Evolutionary conservation across 768 basidiomycete genomes (phyloP).

Genomic region (Lanmaoa pseudosensibilis): DNA sequence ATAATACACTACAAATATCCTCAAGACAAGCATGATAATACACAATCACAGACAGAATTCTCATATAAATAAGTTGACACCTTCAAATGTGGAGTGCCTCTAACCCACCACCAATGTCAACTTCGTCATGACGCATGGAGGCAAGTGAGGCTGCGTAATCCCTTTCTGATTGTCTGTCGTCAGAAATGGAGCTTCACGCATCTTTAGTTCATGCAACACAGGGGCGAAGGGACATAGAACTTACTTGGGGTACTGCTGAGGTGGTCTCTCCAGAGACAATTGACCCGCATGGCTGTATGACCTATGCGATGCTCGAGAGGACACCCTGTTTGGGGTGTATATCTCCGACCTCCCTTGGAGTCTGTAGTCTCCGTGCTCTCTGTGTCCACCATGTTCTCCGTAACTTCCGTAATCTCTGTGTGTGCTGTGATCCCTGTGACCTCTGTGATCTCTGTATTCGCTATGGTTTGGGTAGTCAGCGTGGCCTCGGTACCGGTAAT

Average conservation of each 20-base stretch:
- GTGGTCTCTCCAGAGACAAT: slow-evolving; percentile 13
- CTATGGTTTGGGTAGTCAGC: slow-evolving; percentile 13
- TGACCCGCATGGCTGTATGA: slow-evolving; percentile 21
- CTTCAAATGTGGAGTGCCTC: slow-evolving; percentile 26
- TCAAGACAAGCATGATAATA: slow-evolving; percentile 4
- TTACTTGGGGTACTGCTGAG: slow-evolving; percentile 22
- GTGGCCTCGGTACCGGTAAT: slow-evolving; percentile 22
- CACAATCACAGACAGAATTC: not conserved
- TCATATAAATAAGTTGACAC: slow-evolving; percentile 5
- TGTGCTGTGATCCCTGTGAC: slow-evolving; percentile 7
- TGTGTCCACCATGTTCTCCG: slow-evolving; percentile 15
- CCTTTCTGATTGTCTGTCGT: slow-evolving; percentile 29
- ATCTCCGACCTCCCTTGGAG: slow-evolving; percentile 14
- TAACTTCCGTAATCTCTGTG: slow-evolving; percentile 10
- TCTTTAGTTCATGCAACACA: slow-evolving; percentile 7
- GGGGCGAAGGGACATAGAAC: not conserved
- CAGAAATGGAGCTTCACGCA: slow-evolving; percentile 18
- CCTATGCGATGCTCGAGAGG: slow-evolving; percentile 32
- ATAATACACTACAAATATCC: slow-evolving; percentile 4
- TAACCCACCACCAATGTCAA: slow-evolving; percentile 25
- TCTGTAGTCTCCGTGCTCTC: slow-evolving; percentile 17
- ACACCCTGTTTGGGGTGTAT: slow-evolving; percentile 18
- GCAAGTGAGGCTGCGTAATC: slow-evolving; percentile 19
- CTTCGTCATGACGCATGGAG: slow-evolving; percentile 19
- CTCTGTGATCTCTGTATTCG: slow-evolving; percentile 17